Percentiles rank a stretch among this genome's conserved stretches.
Evolutionary conservation across 306 rosid genomes (phyloP).

Genomic region (Phaseolus lunatus): DNA sequence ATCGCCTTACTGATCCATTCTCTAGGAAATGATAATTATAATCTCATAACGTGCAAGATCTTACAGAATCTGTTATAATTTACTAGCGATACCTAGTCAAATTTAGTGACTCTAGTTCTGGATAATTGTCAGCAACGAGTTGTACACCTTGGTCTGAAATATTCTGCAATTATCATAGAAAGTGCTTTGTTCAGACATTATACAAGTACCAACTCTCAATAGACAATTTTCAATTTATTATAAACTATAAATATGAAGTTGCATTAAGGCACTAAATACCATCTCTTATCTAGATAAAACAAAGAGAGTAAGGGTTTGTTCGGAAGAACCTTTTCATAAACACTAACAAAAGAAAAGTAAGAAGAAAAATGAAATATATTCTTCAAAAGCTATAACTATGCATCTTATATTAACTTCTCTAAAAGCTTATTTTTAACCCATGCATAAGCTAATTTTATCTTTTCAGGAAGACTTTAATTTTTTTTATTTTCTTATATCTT

Average conservation of each 20-base stretch:
- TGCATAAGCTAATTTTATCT: no score
- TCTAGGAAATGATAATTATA: constrained; percentile 1
- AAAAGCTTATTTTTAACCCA: no score
- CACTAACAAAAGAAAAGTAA: no score
- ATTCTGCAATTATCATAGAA: constrained; percentile 61
- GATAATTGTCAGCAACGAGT: constrained; percentile 69
- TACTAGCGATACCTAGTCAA: constrained; percentile 69
- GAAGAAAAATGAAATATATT: no score
- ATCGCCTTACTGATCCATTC: background rate
- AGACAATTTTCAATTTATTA: background rate
- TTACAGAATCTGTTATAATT: constrained; percentile 34
- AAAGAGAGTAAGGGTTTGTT: no score
- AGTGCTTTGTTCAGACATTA: constrained; percentile 42
- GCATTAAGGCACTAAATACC: constrained; percentile 14
- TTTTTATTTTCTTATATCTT: no score
- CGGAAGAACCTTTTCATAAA: no score
- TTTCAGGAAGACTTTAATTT: no score
- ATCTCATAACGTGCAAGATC: background rate
- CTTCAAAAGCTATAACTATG: no score
- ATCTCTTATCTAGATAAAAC: no score
- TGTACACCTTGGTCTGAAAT: constrained; percentile 65
- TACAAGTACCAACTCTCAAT: constrained; percentile 11
- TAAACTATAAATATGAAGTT: background rate
- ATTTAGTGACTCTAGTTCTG: constrained; percentile 63
- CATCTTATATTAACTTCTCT: no score